These are phyloP conservation scores for Saposhnikovia divaricata DNA, from an alignment of 129 eudicot genomes.

Conservation along the genomic window DNA sequence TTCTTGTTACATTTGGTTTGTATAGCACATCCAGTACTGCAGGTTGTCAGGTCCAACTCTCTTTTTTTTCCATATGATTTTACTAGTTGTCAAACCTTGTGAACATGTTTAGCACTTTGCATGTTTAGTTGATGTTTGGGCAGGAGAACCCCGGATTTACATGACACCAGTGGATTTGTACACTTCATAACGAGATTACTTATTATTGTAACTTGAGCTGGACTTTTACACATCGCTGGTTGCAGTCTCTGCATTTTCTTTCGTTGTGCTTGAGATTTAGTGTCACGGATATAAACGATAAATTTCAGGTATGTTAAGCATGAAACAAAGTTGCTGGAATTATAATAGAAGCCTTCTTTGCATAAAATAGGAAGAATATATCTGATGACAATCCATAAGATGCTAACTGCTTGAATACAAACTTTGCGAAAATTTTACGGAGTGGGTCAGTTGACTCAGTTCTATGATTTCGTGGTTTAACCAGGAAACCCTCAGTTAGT, in stretches of 20 bases:
- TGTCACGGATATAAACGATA: too few relatives aligned
- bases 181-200: conserved; percentile 56
- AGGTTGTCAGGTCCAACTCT: conserved; percentile 35
- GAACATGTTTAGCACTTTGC: conserved; percentile 45
- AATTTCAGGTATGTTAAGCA: too few relatives aligned
- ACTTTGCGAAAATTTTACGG: too few relatives aligned
- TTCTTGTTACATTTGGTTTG: conserved; percentile 96
- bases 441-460: too few relatives aligned
- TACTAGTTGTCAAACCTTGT: conserved; percentile 21
- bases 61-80: not conserved
- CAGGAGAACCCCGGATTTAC: conserved; percentile 67
- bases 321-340: too few relatives aligned
- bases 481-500: too few relatives aligned
- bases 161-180: conserved; percentile 91
- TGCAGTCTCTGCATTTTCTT: not conserved
- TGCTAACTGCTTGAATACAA: too few relatives aligned
- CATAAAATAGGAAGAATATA: too few relatives aligned
- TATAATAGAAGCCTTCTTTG: too few relatives aligned
- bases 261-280: too few relatives aligned
- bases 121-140: conserved; percentile 24
- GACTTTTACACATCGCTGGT: conserved; percentile 73
- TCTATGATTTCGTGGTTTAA: too few relatives aligned
- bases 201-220: conserved; percentile 72
- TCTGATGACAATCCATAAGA: too few relatives aligned
- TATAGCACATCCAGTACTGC: conserved; percentile 86